Evolutionary conservation across 495 filamentous ascomycete species (phyloP), one percentile per base, ranked within the genome.

Genomic region (Podospora fimiseda): DNA sequence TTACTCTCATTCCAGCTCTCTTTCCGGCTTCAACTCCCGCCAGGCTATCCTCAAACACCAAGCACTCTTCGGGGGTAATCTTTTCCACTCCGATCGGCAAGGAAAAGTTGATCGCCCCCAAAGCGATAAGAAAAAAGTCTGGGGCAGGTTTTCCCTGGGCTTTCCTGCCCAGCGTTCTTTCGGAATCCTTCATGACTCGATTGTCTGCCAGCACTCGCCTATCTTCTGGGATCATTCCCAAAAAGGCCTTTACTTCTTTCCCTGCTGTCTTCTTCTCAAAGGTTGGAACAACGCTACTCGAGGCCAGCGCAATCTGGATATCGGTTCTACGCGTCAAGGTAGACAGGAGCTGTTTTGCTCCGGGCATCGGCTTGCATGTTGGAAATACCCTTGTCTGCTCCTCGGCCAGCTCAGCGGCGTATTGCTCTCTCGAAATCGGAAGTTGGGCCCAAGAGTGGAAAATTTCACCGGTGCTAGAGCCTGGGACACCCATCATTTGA

Each of bases 1-100:
- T 74, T 9, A 88, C 88, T 58, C 87, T 78, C 90, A 95, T 95
- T 0, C 90, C 90, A 0, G 90, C 90, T 55, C 90, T 75, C 43
- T 90, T 68, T 19, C 86, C 90, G 4, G 89, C 79, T 68, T 96
- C 90, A 0, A 92, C 85, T 1, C 90, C 90, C 0, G 86, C 82
- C 11, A 95, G 88, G 15, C 83, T 83, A 61, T 95, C 90, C 67
- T 95, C 90, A 65, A 96, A 95, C 2, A 95, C 90, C 11, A 96
- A 70, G 70, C 89, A 94, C 67, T 95, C 89, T 39, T 79, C 79
- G 0, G 87, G 86, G 59, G 56, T 64, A 41, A 69, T 67, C 39
- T 51, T 23, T 1, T 43, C 30, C 1, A 47, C 61, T 0, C 61
- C 59, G 2, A 76, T 57, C 14, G 19, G 27, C n/a, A 88, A 46